phyloP scores from a whole-genome alignment of 192 early-diverging fungal species.

The Backusella tarrabulga region DNA sequence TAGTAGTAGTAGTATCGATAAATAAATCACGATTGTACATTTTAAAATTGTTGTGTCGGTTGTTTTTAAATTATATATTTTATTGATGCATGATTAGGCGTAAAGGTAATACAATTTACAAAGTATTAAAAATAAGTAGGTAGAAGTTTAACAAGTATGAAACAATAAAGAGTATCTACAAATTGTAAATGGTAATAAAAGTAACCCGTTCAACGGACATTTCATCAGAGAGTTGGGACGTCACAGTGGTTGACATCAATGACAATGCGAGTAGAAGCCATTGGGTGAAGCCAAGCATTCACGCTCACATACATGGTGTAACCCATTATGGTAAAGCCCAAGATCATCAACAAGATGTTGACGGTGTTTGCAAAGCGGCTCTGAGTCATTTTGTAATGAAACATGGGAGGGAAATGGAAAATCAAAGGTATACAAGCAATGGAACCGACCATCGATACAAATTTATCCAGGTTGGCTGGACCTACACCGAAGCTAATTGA shows the following conservation, averaged over 20 bases:
- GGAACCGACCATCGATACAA: constrained; percentile 82
- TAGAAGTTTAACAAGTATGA: neutral
- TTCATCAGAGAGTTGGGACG: neutral
- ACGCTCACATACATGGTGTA: constrained; percentile 80
- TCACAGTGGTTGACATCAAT: neutral
- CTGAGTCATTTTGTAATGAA: constrained; percentile 65
- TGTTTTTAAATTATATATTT: neutral
- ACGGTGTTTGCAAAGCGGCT: constrained; percentile 37
- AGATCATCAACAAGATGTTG: constrained; percentile 56
- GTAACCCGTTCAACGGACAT: neutral
- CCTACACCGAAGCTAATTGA: constrained; percentile 64
- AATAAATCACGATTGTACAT: neutral
- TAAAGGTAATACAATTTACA: neutral
- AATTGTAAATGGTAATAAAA: neutral
- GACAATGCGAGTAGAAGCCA: neutral
- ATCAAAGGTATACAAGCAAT: constrained; percentile 67
- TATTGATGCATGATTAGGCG: neutral
- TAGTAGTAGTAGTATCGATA: neutral
- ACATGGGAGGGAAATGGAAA: constrained; percentile 80
- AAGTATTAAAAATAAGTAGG: neutral
- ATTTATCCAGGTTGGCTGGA: constrained; percentile 71
- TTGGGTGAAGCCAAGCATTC: constrained; percentile 35
- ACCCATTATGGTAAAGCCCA: constrained; percentile 64
- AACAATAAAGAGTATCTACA: neutral
- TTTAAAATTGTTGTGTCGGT: neutral